Base-by-base conservation (phyloP, 2,329 filamentous ascomycete genomes). In the Aspergillus sp. region DNA sequence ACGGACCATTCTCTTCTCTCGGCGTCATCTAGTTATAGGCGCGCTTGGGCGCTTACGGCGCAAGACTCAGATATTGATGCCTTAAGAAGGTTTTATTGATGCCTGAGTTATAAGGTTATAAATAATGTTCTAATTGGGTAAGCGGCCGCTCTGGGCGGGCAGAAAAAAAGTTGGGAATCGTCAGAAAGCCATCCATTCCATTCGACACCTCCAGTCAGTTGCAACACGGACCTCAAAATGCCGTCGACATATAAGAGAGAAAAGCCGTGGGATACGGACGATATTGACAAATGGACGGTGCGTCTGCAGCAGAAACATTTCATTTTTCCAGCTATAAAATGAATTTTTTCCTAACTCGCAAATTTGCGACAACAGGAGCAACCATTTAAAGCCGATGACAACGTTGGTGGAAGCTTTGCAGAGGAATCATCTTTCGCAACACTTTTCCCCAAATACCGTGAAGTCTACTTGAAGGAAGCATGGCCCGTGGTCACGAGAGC, bases 261-360 rank as follows among this genome's bases (percentile, higher is more conserved):
- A 3, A 95, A 95, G 70, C 87, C 89, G 47, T 94, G 90, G 90
- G 90, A 96, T 63, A 95, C 90, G 48, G 90, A 95, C 53, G 93
- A 96, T 63, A 88, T 97, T 55, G 91, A 97, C 73, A 95, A 96
- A 69, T 97, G 90, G 90, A 91, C 90, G 77, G 83, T 84, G 43
- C 50, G 37, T n/a, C 25, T 30, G 4, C 20, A 39, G 19, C 15
- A 39, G 10, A 2, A 17, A 1, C 4, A 15, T 20, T 1, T 6
- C 19, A 13, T 41, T 19, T 19, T 19, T 3, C 32, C n/a, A 13
- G 7, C 7, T 23, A 22, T 9, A 10, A 20, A 10, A 12, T 39
- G 6, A 10, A 7, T 33, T 22, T 32, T 19, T 17, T 12, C 22
- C 45, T 52, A 49, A 49, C 43, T 7, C 45, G 39, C 50, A 44